These are phyloP conservation scores for Tylopilus orsonianus DNA, from an alignment of 1,284 basidiomycete species.

Conservation along the genomic window DNA sequence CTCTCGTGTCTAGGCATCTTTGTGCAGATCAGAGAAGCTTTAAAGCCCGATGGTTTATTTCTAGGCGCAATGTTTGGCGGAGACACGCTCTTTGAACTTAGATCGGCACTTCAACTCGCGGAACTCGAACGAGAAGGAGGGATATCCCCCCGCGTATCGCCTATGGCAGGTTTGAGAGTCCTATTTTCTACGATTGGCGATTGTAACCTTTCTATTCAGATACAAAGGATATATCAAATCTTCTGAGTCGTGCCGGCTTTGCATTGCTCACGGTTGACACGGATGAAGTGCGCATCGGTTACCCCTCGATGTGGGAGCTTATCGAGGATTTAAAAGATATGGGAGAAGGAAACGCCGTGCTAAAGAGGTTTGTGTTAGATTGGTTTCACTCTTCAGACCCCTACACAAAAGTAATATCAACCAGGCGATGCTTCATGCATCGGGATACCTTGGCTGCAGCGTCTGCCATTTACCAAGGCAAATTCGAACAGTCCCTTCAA, in stretches of 20 bases:
- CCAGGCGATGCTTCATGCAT: slow-evolving; percentile 67
- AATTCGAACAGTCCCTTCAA: not conserved
- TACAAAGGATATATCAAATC: slow-evolving; percentile 87
- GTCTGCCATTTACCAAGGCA: slow-evolving; percentile 91
- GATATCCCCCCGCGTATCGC: slow-evolving; percentile 91
- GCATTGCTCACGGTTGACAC: slow-evolving; percentile 93
- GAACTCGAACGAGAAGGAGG: slow-evolving; percentile 95
- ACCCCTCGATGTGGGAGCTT: slow-evolving; percentile 96
- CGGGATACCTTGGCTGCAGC: slow-evolving; percentile 91
- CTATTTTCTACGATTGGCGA: not conserved
- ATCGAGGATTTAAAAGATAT: slow-evolving; percentile 92
- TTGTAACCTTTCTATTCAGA: slow-evolving; percentile 46
- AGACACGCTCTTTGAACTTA: slow-evolving; percentile 94
- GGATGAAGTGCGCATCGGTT: slow-evolving; percentile 89
- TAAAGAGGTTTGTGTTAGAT: slow-evolving; percentile 59
- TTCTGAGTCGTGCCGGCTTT: slow-evolving; percentile 92
- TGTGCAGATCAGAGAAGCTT: slow-evolving; percentile 83
- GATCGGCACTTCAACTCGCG: slow-evolving; percentile 88
- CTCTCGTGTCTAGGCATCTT: slow-evolving; percentile 57
- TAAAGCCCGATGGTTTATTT: slow-evolving; percentile 93
- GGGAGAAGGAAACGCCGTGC: slow-evolving; percentile 94
- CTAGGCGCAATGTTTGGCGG: slow-evolving; percentile 94
- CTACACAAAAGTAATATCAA: not conserved
- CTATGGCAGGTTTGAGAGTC: slow-evolving; percentile 82
- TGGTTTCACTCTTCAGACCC: not conserved